These are phyloP conservation scores for Blastobotrys parvus DNA, from an alignment of 805 yeast species.

Conservation along the genomic window DNA sequence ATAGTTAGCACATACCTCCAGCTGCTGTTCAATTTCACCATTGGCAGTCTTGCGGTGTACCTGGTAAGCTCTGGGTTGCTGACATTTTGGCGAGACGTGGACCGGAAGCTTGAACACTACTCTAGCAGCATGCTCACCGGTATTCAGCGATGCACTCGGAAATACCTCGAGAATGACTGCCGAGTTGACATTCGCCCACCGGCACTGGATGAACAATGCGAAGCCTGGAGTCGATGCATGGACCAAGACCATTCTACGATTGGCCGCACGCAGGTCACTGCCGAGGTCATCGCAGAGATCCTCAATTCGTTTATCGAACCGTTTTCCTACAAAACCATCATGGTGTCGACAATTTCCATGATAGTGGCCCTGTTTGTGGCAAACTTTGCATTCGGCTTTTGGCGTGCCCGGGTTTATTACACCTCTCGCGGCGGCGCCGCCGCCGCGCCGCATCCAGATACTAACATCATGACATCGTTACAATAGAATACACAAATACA, in stretches of 20 bases:
- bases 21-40: slow-evolving; percentile 44
- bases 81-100: slow-evolving; percentile 59
- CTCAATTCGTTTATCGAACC: slow-evolving; percentile 64
- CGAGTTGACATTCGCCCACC: slow-evolving; percentile 52
- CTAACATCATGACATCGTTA: neutral
- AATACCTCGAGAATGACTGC: slow-evolving; percentile 66
- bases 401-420: slow-evolving; percentile 15
- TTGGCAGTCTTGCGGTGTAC: slow-evolving; percentile 41
- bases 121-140: slow-evolving; percentile 48
- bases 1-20: slow-evolving; percentile 57
- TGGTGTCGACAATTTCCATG: slow-evolving; percentile 6
- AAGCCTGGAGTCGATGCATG: slow-evolving; percentile 73
- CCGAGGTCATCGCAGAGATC: slow-evolving; percentile 71
- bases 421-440: neutral
- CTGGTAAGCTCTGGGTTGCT: slow-evolving; percentile 39
- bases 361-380: slow-evolving; percentile 11
- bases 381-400: slow-evolving; percentile 20
- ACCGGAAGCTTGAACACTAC: slow-evolving; percentile 50
- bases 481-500: neutral
- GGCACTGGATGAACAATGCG: slow-evolving; percentile 60
- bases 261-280: slow-evolving; percentile 59
- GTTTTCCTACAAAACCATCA: slow-evolving; percentile 35
- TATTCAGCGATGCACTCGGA: slow-evolving; percentile 56
- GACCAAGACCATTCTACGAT: slow-evolving; percentile 57
- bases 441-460: too few species aligned